Percentiles rank a stretch among this genome's conserved stretches.
phyloP scores from a whole-genome alignment of 192 early-diverging fungal genomes.

The Phlyctochytrium bullatum region DNA sequence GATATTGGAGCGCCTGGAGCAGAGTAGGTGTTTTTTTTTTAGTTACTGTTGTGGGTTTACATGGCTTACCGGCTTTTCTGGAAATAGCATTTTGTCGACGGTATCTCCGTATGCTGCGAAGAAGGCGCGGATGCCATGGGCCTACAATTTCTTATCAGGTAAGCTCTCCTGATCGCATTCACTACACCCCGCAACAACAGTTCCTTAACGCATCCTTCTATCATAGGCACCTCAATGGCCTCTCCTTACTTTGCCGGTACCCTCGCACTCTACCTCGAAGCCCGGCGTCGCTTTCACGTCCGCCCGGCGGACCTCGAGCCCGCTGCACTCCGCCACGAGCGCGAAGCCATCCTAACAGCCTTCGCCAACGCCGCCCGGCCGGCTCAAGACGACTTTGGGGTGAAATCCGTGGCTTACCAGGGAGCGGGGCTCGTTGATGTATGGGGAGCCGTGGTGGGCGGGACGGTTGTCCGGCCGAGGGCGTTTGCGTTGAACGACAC shows the following conservation, averaged over 20 bases:
- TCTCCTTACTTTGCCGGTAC: constrained; percentile 71
- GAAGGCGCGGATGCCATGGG: not conserved
- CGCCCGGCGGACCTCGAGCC: constrained; percentile 26
- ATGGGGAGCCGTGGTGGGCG: constrained; percentile 34
- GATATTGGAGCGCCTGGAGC: not conserved
- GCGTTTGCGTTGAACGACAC: constrained; percentile 23
- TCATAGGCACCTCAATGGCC: constrained; percentile 87
- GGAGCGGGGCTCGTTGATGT: constrained; percentile 57
- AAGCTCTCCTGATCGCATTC: too few relatives aligned
- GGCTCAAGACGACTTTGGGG: constrained; percentile 2
- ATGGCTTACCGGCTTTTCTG: too few relatives aligned
- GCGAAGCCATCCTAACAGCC: not conserved
- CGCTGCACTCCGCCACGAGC: not conserved
- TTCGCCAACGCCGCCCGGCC: constrained; percentile 12
- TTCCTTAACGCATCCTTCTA: too few relatives aligned
- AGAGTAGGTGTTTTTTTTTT: not conserved
- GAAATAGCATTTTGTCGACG: not conserved
- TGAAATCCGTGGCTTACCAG: constrained; percentile 25
- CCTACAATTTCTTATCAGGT: not conserved
- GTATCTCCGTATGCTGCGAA: not conserved
- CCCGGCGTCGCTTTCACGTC: not conserved
- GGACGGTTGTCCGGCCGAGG: constrained; percentile 36
- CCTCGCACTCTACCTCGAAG: constrained; percentile 63
- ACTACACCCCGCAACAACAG: too few relatives aligned
- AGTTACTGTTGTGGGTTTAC: not conserved